A percentile compares a stretch with the other conserved stretches of the same genome.
Evolutionary conservation across 2,329 filamentous ascomycete species (phyloP).

Genomic region (Epichloe typhina): DNA sequence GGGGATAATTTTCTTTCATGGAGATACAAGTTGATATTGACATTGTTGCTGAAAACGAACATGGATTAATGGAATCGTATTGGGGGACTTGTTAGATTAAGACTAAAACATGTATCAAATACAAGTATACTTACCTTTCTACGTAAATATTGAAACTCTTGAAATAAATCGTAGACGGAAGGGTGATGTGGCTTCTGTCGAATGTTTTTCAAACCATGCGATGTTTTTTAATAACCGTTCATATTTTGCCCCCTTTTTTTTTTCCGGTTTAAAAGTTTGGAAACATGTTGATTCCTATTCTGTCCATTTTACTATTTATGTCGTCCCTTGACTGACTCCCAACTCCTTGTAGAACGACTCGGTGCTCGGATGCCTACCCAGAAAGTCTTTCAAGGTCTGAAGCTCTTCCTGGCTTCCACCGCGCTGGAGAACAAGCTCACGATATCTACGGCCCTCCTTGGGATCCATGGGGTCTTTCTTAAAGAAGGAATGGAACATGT

Average conservation of each 20-base stretch:
- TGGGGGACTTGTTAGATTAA: background rate
- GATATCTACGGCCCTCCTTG: slow-evolving; percentile 59
- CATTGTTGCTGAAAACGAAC: background rate
- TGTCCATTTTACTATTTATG: background rate
- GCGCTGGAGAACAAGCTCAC: slow-evolving; percentile 64
- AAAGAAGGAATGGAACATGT: slow-evolving; percentile 79
- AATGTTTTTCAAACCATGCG: too few relatives aligned
- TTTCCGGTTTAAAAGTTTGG: too few relatives aligned
- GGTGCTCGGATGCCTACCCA: slow-evolving; percentile 61
- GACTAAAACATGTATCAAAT: background rate
- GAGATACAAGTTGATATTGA: background rate
- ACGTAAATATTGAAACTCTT: background rate
- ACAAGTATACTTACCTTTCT: background rate
- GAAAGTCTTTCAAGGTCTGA: slow-evolving; percentile 63
- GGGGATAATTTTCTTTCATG: background rate
- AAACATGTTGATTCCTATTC: background rate
- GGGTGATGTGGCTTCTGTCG: too few relatives aligned
- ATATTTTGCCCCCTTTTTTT: background rate
- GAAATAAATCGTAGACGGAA: too few relatives aligned
- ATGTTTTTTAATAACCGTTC: too few relatives aligned
- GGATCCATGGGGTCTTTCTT: slow-evolving; percentile 66
- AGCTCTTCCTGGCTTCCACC: slow-evolving; percentile 73
- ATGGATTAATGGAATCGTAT: background rate
- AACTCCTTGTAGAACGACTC: slow-evolving; percentile 74
- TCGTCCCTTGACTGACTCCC: slow-evolving; percentile 26